Evolutionary conservation across 208 protist genomes (phyloP).

Genomic region (Trypanosomatidae sp.): DNA sequence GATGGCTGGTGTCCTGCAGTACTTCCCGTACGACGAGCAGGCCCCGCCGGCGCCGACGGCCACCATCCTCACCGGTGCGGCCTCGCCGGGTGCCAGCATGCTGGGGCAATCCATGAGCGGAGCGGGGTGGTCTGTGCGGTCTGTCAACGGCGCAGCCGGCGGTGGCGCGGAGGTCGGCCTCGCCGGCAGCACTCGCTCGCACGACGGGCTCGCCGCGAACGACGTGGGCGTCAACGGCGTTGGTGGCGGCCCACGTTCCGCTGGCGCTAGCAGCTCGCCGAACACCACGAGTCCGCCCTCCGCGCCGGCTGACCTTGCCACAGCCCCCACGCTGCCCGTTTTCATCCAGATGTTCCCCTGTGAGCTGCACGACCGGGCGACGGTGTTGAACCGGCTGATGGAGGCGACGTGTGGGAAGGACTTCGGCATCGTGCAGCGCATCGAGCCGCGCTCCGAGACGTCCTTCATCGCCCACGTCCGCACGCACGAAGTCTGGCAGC

Average conservation of each 20-base stretch:
- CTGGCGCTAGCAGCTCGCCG: too few relatives aligned
- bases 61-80: conserved; percentile 27
- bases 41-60: conserved; percentile 31
- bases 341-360: conserved; percentile 88
- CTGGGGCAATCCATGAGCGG: conserved; percentile 20
- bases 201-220: too few relatives aligned
- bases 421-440: conserved; percentile 37
- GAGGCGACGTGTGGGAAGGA: conserved; percentile 34
- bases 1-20: conserved; percentile 32
- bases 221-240: too few relatives aligned
- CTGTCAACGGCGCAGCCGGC: conserved; percentile 17
- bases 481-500: conserved; percentile 43
- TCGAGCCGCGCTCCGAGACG: conserved; percentile 73
- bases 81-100: conserved; percentile 17
- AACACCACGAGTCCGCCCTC: too few relatives aligned
- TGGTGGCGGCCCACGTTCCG: too few relatives aligned
- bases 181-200: too few relatives aligned
- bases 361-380: conserved; percentile 57
- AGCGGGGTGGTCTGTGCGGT: conserved; percentile 12
- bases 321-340: conserved; percentile 30
- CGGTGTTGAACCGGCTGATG: conserved; percentile 69
- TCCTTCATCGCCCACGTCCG: conserved; percentile 66
- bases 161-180: too few relatives aligned
- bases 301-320: too few relatives aligned
- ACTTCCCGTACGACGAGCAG: conserved; percentile 34